A percentile compares a stretch with the other conserved stretches of the same genome.
Conservation (phyloP, 305 asterid genomes). For the Fraxinus albicans region DNA sequence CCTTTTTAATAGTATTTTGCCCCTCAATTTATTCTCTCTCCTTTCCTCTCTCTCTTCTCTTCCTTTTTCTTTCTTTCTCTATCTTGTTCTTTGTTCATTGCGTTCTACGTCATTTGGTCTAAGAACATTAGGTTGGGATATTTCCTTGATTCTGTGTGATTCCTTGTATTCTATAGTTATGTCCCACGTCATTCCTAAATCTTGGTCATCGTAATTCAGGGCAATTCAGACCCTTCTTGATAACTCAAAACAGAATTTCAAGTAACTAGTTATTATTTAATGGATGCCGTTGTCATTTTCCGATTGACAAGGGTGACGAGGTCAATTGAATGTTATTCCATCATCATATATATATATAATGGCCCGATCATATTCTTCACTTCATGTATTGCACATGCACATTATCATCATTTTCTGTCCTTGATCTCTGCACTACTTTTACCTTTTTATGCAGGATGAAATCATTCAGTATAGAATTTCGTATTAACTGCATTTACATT, state of each 20-base stretch:
- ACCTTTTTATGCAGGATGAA: background rate
- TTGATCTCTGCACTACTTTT: slow-evolving; percentile 17
- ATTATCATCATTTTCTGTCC: background rate
- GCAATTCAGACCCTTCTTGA: background rate
- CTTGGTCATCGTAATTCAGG: background rate
- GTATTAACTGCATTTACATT: slow-evolving; percentile 35
- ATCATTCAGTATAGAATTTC: slow-evolving; percentile 25
- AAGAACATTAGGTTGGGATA: background rate
- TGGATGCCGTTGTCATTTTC: background rate
- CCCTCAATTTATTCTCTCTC: background rate
- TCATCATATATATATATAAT: background rate
- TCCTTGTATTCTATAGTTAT: background rate
- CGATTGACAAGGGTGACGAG: background rate
- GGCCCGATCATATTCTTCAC: background rate
- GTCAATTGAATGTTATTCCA: background rate
- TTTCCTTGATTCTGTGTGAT: background rate
- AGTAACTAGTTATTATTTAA: background rate
- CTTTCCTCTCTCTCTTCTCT: background rate
- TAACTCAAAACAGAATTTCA: background rate
- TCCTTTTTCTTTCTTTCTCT: background rate
- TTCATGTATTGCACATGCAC: background rate
- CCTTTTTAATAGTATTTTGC: background rate
- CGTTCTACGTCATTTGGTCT: background rate
- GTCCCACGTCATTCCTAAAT: background rate
- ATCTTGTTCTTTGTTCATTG: background rate